Conservation (phyloP, 2,329 filamentous ascomycete genomes). For the Arthroderma uncinatum region DNA sequence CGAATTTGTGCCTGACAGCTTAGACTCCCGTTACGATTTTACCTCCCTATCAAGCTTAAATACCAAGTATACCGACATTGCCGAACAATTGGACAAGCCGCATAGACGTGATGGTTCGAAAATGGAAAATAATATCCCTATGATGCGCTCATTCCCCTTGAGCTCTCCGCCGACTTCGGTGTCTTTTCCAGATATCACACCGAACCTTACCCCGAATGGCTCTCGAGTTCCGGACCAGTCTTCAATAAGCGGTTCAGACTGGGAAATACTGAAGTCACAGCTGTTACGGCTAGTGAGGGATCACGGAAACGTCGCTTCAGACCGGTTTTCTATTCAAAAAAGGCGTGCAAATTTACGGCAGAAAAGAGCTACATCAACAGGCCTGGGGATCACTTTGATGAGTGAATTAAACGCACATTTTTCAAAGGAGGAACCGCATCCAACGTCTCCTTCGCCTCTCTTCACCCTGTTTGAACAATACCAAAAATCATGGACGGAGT, state of each 20-base stretch:
- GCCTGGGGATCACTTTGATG: constrained; percentile 16
- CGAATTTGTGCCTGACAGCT: background rate
- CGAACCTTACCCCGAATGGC: background rate
- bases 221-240: background rate
- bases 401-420: constrained; percentile 18
- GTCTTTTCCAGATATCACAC: background rate
- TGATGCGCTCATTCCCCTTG: background rate
- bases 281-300: constrained; percentile 15
- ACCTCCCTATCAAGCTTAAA: background rate
- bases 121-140: background rate
- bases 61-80: background rate
- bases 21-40: background rate
- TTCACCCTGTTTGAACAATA: constrained; percentile 16
- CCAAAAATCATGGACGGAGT: constrained; percentile 17
- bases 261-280: constrained; percentile 6
- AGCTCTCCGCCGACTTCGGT: background rate
- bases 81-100: background rate
- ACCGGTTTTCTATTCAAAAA: background rate
- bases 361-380: constrained; percentile 20
- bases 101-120: background rate
- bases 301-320: constrained; percentile 14
- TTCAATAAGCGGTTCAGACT: background rate
- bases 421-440: background rate
- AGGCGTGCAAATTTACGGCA: constrained; percentile 18
- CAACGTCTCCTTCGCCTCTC: constrained; percentile 4